These are phyloP conservation scores for Xylariales sp. DNA, from an alignment of 2,329 filamentous ascomycete genomes.

Conservation along the genomic window DNA sequence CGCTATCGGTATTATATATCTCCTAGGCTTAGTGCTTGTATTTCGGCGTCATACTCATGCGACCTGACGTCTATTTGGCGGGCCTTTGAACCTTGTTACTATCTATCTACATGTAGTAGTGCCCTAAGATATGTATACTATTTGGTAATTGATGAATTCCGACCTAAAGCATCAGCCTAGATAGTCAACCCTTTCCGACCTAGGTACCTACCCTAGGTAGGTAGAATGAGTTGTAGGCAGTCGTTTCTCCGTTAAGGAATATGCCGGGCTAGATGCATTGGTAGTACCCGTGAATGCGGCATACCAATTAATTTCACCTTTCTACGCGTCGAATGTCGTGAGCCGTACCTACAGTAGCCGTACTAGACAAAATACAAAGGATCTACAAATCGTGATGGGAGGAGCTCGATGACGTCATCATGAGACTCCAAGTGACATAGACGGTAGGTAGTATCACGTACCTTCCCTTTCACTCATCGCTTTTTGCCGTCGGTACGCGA, in stretches of 20 bases:
- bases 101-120: too few relatives aligned
- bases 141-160: too few relatives aligned
- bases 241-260: conserved; percentile 22
- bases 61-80: conserved; percentile 29
- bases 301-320: background rate
- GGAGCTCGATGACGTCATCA: conserved; percentile 37
- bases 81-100: background rate
- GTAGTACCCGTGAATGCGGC: too few relatives aligned
- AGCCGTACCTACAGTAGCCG: background rate
- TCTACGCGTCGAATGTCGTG: background rate
- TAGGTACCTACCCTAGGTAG: too few relatives aligned
- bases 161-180: too few relatives aligned
- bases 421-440: conserved; percentile 24
- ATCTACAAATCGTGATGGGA: background rate
- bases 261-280: background rate
- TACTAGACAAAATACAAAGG: background rate
- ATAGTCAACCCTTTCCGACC: too few relatives aligned
- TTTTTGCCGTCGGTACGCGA: too few relatives aligned
- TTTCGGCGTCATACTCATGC: conserved; percentile 29
- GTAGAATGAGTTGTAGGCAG: too few relatives aligned
- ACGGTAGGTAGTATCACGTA: background rate
- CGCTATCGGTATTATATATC: conserved; percentile 9
- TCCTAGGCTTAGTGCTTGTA: background rate
- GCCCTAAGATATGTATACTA: too few relatives aligned
- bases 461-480: background rate